Evolutionary conservation across 768 basidiomycete species (phyloP).

Genomic region (Macrocybe gigantea): DNA sequence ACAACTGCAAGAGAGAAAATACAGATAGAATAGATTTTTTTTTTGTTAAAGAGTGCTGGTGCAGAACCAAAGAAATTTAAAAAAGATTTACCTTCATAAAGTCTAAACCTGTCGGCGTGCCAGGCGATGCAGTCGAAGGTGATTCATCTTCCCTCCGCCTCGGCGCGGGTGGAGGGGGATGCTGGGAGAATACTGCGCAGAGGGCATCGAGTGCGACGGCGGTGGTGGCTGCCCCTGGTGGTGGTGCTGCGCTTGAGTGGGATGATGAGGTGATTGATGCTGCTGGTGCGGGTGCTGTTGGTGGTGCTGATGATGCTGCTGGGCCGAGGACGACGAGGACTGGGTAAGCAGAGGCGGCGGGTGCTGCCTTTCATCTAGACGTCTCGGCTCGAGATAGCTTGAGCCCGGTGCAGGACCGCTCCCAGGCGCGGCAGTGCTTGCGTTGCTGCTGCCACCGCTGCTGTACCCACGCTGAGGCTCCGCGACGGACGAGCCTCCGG

Average conservation of each 20-base stretch:
- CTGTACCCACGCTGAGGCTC: not conserved
- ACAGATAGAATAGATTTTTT: conserved; percentile 18
- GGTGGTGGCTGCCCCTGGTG: conserved; percentile 6
- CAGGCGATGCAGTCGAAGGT: not conserved
- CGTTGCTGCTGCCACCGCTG: not conserved
- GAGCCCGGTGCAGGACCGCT: not conserved
- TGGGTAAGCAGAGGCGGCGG: conserved; percentile 1
- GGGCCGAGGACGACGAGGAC: not conserved
- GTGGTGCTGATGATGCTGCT: not conserved
- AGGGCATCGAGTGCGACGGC: conserved; percentile 2
- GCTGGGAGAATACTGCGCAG: conserved; percentile 2
- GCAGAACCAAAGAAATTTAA: conserved; percentile 4
- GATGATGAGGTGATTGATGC: conserved; percentile 3
- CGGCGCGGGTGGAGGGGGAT: conserved; percentile 7
- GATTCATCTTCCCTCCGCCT: not conserved
- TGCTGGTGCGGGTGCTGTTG: conserved; percentile 7
- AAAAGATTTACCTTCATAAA: conserved; percentile 20
- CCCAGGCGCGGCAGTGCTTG: too few species aligned
- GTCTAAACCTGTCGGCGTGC: conserved; percentile 15
- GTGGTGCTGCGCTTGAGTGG: conserved; percentile 1
- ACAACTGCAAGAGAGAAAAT: conserved; percentile 25
- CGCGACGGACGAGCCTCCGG: not conserved
- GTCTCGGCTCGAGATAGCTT: conserved; percentile 3
- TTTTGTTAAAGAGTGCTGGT: conserved; percentile 6
- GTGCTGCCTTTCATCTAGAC: conserved; percentile 4